Percentiles rank a stretch among this genome's conserved stretches.
Conservation (phyloP, 768 basidiomycete genomes). For the Panaeolus cyanescens region DNA sequence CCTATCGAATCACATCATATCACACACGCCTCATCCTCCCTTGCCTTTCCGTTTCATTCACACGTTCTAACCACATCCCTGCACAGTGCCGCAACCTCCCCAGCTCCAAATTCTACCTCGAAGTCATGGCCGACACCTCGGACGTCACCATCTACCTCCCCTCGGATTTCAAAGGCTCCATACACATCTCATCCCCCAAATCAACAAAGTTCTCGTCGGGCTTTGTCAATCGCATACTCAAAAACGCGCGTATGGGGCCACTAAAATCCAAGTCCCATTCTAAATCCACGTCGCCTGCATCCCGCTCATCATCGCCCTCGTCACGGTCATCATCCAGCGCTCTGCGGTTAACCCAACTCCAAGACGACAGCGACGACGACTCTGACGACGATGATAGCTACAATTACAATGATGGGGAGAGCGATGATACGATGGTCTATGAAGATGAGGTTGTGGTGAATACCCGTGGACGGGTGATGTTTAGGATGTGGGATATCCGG, state of each 20-base stretch:
- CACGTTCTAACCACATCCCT: conserved; percentile 14
- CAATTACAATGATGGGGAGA: background rate
- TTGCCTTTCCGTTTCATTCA: conserved; percentile 3
- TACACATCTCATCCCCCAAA: conserved; percentile 40
- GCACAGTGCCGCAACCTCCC: conserved; percentile 58
- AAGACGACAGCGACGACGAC: background rate
- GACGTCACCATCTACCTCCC: conserved; percentile 78
- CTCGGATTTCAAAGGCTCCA: conserved; percentile 75
- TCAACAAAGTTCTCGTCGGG: conserved; percentile 62
- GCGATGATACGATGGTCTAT: conserved; percentile 29
- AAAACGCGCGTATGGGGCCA: conserved; percentile 51
- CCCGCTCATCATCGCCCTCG: too few relatives aligned
- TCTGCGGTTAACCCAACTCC: too few relatives aligned
- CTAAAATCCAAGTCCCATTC: too few relatives aligned
- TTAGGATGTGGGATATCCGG: conserved; percentile 81
- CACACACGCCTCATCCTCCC: conserved; percentile 1
- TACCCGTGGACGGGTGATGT: conserved; percentile 62
- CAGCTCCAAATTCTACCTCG: conserved; percentile 61
- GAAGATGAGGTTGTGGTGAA: conserved; percentile 66
- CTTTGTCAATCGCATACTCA: conserved; percentile 69
- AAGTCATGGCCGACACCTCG: conserved; percentile 64
- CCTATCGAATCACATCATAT: background rate
- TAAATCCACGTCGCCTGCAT: background rate
- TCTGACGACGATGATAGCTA: background rate
- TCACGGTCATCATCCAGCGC: too few relatives aligned